Conservation (phyloP, 2,329 filamentous ascomycete genomes). For the Neodidymelliopsis sp. region DNA sequence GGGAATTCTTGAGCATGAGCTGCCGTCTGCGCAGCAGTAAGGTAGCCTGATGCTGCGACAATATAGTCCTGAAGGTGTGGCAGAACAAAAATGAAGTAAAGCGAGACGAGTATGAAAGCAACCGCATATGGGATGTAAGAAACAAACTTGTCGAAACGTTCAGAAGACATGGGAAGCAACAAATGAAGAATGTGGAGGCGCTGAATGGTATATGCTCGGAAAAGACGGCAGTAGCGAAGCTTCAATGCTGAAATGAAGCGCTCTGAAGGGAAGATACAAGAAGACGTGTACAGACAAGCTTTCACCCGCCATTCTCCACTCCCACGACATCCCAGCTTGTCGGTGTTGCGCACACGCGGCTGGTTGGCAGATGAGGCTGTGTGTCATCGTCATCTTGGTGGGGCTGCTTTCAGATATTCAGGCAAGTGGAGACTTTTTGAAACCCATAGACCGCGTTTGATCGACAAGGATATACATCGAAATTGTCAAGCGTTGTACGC, state of each 20-base stretch:
- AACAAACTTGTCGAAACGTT: conserved; percentile 13
- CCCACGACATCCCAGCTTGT: conserved; percentile 8
- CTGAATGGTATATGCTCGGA: conserved; percentile 11
- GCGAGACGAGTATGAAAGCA: conserved; percentile 3
- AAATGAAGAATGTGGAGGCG: not conserved
- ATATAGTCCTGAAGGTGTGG: conserved; percentile 15
- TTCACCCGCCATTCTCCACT: conserved; percentile 12
- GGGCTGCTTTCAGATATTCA: conserved; percentile 14
- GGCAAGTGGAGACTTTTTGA: conserved; percentile 12
- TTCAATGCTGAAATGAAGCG: conserved; percentile 10
- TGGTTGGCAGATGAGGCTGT: conserved; percentile 9
- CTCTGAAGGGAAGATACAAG: conserved; percentile 4
- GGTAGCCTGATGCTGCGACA: conserved; percentile 7
- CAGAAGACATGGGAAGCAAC: conserved; percentile 17
- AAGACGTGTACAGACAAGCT: conserved; percentile 12
- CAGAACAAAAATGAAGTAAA: conserved; percentile 17
- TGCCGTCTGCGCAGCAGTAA: conserved; percentile 14
- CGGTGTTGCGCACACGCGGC: conserved; percentile 12
- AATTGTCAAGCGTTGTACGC: conserved; percentile 13
- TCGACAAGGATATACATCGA: conserved; percentile 6
- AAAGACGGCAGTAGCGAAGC: conserved; percentile 17
- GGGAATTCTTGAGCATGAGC: conserved; percentile 19
- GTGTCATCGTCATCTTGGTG: conserved; percentile 15
- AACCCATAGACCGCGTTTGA: conserved; percentile 19
- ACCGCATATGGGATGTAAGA: conserved; percentile 15